These are phyloP conservation scores for Colletotrichum sp. DNA, from an alignment of 2,329 filamentous ascomycete species.

Conservation along the genomic window DNA sequence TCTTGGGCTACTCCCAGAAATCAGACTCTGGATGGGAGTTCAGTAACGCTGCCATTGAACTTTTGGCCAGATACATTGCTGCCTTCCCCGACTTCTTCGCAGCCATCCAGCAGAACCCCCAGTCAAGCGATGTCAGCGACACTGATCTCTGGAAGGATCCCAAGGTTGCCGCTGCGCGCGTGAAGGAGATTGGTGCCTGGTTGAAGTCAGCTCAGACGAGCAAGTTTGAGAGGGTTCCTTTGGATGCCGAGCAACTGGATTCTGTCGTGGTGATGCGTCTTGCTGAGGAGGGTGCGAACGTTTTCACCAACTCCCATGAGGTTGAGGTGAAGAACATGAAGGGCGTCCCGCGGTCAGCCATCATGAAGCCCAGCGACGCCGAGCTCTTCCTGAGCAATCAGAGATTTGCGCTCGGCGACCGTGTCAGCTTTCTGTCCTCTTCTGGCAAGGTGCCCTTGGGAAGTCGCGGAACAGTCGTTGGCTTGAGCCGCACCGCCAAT, in stretches of 20 bases:
- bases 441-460: conserved; percentile 95
- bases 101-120: conserved; percentile 83
- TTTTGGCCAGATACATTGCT: conserved; percentile 89
- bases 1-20: conserved; percentile 92
- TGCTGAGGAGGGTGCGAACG: conserved; percentile 74
- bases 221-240: conserved; percentile 91
- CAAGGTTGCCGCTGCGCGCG: conserved; percentile 73
- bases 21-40: conserved; percentile 93
- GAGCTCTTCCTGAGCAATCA: conserved; percentile 91
- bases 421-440: conserved; percentile 90
- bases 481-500: conserved; percentile 86
- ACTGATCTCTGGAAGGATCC: conserved; percentile 83
- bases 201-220: conserved; percentile 90
- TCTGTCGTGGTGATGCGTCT: conserved; percentile 85
- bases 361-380: conserved; percentile 95
- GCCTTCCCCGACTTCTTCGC: conserved; percentile 96
- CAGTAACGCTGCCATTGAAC: conserved; percentile 79
- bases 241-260: conserved; percentile 96
- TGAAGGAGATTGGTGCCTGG: conserved; percentile 95
- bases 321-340: conserved; percentile 73
- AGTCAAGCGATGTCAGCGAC: conserved; percentile 82
- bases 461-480: conserved; percentile 90
- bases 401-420: conserved; percentile 82
- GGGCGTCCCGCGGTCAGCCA: conserved; percentile 82
- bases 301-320: conserved; percentile 55